Base-by-base conservation (phyloP, 495 filamentous ascomycete species). In the Astrocystis sublimbata region DNA sequence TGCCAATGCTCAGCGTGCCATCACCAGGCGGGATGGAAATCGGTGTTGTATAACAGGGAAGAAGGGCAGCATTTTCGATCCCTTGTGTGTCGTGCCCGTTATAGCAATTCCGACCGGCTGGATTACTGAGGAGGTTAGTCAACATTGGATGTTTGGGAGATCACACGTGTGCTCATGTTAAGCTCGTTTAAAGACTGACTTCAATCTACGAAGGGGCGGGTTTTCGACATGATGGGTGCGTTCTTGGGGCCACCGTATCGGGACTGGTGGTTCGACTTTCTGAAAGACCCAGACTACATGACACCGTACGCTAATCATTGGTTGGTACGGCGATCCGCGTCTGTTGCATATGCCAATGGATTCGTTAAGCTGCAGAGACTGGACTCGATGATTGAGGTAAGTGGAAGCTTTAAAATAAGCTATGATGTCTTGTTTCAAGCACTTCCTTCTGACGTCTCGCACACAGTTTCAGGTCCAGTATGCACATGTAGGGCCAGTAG, bases 221-320 rank as follows among this genome's bases (percentile, higher is more conserved):
- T 66, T 49, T 31, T 49, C 24, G 64, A 59, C 19, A 69, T 71
- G 68, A 68, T 73, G n/a, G 68, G 68, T 31, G 68, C 66, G 28
- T 73, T 71, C 59, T 69, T 73, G 21, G 63, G 65, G 12, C 67
- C 65, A 2, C 58, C 56, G 15, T 70, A 72, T 52, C 67, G 69
- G 17, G 69, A 72, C 47, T 74, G 71, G 69, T 72, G 67, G 71
- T 54, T 72, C 19, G 63, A 61, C 31, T 68, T 72, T 54, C 58
- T 55, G 30, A 60, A 31, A 47, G 42, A 64, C 26, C 67, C 69
- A 17, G 50, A 40, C 35, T 23, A 10, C 15, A 62, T 62, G 46
- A 57, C 33, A 7, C 56, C 64, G 38, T 64, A 63, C 51, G 28
- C 8, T 24, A 72, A 56, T 41, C 71, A 72, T 60, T 74, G 71